phyloP scores from a whole-genome alignment of 768 basidiomycete genomes.

The Termitomyces sp. region DNA sequence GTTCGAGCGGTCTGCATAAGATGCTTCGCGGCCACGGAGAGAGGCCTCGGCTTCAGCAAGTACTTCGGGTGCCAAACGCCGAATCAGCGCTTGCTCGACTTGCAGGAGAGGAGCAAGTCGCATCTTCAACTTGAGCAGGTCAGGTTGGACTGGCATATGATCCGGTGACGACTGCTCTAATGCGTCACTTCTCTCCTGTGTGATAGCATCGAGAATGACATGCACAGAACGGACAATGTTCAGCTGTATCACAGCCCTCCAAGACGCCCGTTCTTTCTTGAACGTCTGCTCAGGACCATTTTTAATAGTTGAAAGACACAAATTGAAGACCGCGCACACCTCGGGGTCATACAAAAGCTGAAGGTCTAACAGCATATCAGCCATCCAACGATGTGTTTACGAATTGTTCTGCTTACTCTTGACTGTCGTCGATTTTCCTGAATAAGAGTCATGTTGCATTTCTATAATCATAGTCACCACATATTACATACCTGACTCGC shows the following conservation, averaged over 20 bases:
- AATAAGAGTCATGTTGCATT: background rate
- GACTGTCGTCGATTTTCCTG: constrained; percentile 78
- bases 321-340: constrained; percentile 26
- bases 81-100: constrained; percentile 58
- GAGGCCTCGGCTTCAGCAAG: constrained; percentile 29
- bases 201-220: constrained; percentile 56
- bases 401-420: constrained; percentile 45
- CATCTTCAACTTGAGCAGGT: constrained; percentile 50
- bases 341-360: constrained; percentile 63
- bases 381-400: background rate
- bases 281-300: constrained; percentile 39
- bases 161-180: constrained; percentile 11
- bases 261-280: constrained; percentile 56
- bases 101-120: constrained; percentile 60
- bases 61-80: constrained; percentile 48
- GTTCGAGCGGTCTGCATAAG: constrained; percentile 23
- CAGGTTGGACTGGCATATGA: constrained; percentile 36
- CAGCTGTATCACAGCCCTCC: constrained; percentile 67
- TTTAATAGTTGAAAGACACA: background rate
- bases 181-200: constrained; percentile 23
- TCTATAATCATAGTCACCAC: background rate
- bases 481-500: constrained; percentile 73
- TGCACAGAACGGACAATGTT: constrained; percentile 69
- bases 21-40: constrained; percentile 17
- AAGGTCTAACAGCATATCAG: constrained; percentile 40